Evolutionary conservation across 495 filamentous ascomycete species (phyloP).

Genomic region (Aspergillus sclerotiicarbonarius): DNA sequence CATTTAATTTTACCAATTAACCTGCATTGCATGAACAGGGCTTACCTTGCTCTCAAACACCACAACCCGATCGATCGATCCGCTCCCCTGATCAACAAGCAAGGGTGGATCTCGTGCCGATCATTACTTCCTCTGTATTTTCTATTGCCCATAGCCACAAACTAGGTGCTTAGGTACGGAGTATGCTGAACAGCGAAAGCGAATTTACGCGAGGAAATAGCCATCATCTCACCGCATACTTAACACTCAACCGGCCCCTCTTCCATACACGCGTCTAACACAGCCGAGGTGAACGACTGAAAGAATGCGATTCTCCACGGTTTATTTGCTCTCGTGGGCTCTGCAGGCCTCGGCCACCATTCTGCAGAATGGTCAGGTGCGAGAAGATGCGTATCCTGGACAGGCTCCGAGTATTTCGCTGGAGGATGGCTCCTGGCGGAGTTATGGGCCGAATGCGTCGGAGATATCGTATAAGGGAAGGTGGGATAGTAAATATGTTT

Average conservation of each 20-base stretch:
- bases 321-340: conserved; percentile 17
- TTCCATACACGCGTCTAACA: neutral
- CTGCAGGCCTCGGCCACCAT: conserved; percentile 44
- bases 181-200: neutral
- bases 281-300: neutral
- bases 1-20: too few relatives aligned
- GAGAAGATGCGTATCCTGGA: conserved; percentile 36
- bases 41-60: too few relatives aligned
- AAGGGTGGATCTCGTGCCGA: neutral
- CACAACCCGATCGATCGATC: neutral
- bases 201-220: neutral
- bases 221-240: neutral
- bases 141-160: neutral
- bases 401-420: conserved; percentile 25
- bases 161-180: too few relatives aligned
- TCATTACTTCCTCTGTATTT: neutral
- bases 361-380: conserved; percentile 61
- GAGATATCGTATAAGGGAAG: conserved; percentile 70
- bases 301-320: conserved; percentile 5
- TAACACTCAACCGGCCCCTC: neutral
- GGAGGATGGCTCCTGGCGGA: conserved; percentile 41
- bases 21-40: too few relatives aligned
- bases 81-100: neutral
- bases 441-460: conserved; percentile 52
- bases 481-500: conserved; percentile 65